phyloP scores from a whole-genome alignment of 2,329 filamentous ascomycete species.

The Fusarium citri region DNA sequence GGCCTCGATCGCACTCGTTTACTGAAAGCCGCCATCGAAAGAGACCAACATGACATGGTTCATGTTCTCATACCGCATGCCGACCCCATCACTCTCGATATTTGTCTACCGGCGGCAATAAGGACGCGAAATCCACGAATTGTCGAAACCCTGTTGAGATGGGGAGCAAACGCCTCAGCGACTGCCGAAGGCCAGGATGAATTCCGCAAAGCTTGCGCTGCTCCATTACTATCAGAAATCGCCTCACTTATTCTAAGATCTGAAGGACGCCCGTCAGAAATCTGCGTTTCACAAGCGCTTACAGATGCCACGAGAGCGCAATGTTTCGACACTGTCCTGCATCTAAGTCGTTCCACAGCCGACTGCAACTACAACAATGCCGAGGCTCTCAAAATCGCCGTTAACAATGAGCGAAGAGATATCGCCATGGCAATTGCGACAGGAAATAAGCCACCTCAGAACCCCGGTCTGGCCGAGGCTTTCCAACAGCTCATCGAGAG shows the following conservation, averaged over 20 bases:
- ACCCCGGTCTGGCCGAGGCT: constrained; percentile 61
- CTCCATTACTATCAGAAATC: constrained; percentile 59
- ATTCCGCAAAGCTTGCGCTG: constrained; percentile 63
- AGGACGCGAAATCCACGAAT: constrained; percentile 57
- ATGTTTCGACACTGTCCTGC: constrained; percentile 62
- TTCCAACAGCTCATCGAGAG: constrained; percentile 62
- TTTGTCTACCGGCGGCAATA: constrained; percentile 62
- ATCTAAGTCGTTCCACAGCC: constrained; percentile 64
- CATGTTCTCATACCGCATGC: constrained; percentile 65
- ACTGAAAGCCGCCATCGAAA: constrained; percentile 63
- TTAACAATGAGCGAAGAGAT: constrained; percentile 63
- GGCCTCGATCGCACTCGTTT: constrained; percentile 62
- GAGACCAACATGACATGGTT: constrained; percentile 64
- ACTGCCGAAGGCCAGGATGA: constrained; percentile 63
- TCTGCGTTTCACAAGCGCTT: constrained; percentile 62
- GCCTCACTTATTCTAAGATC: constrained; percentile 63
- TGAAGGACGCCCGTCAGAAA: constrained; percentile 58
- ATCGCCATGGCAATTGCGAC: constrained; percentile 66
- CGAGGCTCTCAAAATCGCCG: constrained; percentile 63
- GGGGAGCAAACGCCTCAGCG: constrained; percentile 62
- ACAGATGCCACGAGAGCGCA: constrained; percentile 63
- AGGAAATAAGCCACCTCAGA: constrained; percentile 63
- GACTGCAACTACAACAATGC: constrained; percentile 65
- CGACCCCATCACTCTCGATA: constrained; percentile 62
- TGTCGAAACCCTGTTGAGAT: constrained; percentile 60